phyloP scores from a whole-genome alignment of 2,329 filamentous ascomycete genomes.

The Pezicula radicicola region DNA sequence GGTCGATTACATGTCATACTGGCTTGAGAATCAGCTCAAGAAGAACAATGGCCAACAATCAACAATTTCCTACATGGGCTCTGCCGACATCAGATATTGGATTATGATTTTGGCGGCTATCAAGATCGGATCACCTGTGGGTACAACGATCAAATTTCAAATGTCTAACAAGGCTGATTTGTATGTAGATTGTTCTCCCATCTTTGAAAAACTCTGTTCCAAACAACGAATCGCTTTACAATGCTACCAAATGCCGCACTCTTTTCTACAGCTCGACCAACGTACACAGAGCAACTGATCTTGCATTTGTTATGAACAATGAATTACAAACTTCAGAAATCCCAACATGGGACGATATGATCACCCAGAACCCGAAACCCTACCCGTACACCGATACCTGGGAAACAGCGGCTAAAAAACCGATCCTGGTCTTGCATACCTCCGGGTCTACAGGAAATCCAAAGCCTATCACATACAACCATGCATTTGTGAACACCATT shows the following conservation, averaged over 20 bases:
- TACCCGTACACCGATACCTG: conserved; percentile 1
- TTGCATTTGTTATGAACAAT: background rate
- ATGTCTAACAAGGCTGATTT: background rate
- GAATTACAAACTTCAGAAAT: conserved; percentile 1
- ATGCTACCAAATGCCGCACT: background rate
- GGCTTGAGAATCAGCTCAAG: background rate
- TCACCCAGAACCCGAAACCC: background rate
- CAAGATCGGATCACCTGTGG: background rate
- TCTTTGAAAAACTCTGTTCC: background rate
- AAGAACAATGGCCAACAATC: background rate
- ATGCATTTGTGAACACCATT: too few species aligned
- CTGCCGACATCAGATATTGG: background rate
- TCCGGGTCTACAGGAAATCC: too few species aligned
- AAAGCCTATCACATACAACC: too few species aligned
- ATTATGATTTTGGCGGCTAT: background rate
- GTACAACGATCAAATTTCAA: background rate
- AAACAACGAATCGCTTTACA: background rate
- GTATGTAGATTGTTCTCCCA: background rate
- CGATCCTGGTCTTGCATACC: background rate
- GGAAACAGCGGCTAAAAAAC: background rate
- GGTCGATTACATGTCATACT: background rate
- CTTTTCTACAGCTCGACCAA: background rate
- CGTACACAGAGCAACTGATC: background rate
- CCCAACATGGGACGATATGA: background rate
- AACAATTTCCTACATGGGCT: conserved; percentile 1